Evolutionary conservation across 2,329 filamentous ascomycete species (phyloP), one percentile per base, ranked within the genome.

Genomic region (Colletotrichum sp.): DNA sequence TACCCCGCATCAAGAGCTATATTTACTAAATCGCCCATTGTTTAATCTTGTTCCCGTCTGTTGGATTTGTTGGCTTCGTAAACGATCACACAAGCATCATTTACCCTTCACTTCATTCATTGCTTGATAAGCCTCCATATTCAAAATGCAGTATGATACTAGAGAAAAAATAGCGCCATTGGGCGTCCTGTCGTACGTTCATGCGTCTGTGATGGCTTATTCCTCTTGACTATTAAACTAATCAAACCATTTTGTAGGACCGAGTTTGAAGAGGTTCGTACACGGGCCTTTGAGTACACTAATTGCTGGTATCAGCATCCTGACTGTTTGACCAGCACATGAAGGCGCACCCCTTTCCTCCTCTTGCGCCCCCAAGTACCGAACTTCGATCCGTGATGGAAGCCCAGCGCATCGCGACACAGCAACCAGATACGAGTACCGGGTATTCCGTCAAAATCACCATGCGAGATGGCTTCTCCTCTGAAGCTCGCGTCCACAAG

Each of bases 381-480:
- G 22, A 24, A 24, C 16, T n/a, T 16, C 16, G 12, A 9, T 24
- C 36, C 28, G 12, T 4, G 12, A 64, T 24, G 30, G 34, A 24
- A 22, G 62, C 62, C 32, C 30, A 36, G 34, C 26, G 39, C 0
- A 28, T 59, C 55, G 55, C 24, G 39, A 36, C 39, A 18, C 26
- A 62, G 28, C 59, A 18, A 28, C 16, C 28, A 8, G 59, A 26
- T 0, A 68, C 63, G 8, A 44, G 26, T 8, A 30, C n/a, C 5
- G 68, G 72, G 15, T 72, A 75, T 13, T 63, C 55, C 13, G 44
- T 60, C 30, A 24, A 65, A 0, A 48, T 72, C 6, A 18, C 34
- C 24, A 76, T 76, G 74, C 39, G 74, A 7, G 74, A 76, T 9
- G 69, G 64, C 8, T 30, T 44, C 32, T n/a, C 30, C 13, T 44